These are phyloP conservation scores for Malassezia japonica DNA, from an alignment of 1,284 basidiomycete genomes.

Conservation along the genomic window DNA sequence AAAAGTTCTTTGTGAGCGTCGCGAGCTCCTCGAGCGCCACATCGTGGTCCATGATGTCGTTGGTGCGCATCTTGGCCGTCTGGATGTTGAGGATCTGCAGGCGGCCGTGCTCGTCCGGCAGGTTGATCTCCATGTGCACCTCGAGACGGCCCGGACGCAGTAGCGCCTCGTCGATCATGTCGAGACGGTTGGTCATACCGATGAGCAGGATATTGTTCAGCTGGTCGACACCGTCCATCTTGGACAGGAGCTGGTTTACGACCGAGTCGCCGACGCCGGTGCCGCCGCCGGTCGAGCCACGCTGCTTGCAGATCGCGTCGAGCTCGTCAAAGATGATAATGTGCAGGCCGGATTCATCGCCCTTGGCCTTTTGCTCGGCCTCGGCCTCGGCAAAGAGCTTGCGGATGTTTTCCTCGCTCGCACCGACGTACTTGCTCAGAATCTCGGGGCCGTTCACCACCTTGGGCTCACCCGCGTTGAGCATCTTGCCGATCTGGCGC, in stretches of 20 bases:
- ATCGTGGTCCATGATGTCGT: slow-evolving; percentile 79
- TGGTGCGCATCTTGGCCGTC: slow-evolving; percentile 83
- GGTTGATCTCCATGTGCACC: slow-evolving; percentile 98
- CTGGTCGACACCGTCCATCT: slow-evolving; percentile 99
- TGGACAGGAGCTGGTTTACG: slow-evolving; percentile 95
- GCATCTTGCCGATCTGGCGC: slow-evolving; percentile 97
- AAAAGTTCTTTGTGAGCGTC: slow-evolving; percentile 85
- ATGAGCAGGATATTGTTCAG: slow-evolving; percentile 99
- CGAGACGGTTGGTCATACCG: slow-evolving; percentile 96
- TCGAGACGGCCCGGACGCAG: slow-evolving; percentile 95
- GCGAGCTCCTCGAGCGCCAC: slow-evolving; percentile 81
- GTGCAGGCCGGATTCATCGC: slow-evolving; percentile 93
- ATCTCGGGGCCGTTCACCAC: slow-evolving; percentile 98
- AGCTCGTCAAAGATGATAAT: slow-evolving; percentile 99
- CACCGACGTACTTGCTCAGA: slow-evolving; percentile 93
- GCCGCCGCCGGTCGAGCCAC: slow-evolving; percentile 58
- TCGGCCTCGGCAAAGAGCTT: slow-evolving; percentile 97
- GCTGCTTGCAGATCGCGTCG: slow-evolving; percentile 97
- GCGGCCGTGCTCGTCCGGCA: slow-evolving; percentile 88
- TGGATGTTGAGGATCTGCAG: slow-evolving; percentile 92
- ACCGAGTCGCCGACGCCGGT: slow-evolving; percentile 97
- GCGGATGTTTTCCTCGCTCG: slow-evolving; percentile 95
- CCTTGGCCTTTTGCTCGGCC: slow-evolving; percentile 97
- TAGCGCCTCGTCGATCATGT: slow-evolving; percentile 98
- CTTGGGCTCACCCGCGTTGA: slow-evolving; percentile 95